A percentile compares a stretch with the other conserved stretches of the same genome.
Evolutionary conservation across 306 rosid genomes (phyloP).

Genomic region (Arachis stenosperma): DNA sequence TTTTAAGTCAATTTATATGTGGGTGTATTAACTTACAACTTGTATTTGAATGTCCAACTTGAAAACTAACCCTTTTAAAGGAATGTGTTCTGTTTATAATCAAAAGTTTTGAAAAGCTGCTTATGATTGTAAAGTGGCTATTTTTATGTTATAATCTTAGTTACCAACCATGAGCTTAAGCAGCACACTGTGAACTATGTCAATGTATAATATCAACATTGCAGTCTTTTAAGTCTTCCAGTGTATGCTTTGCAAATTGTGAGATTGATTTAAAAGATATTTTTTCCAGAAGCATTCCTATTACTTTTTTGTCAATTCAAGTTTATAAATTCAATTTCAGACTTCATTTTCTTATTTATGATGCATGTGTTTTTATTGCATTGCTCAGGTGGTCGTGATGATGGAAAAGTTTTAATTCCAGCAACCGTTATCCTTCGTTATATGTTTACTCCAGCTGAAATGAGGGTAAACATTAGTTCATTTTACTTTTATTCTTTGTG

Average conservation of each 20-base stretch:
- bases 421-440: slow-evolving; percentile 78
- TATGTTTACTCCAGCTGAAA: slow-evolving; percentile 88
- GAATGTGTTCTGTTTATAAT: too few species aligned
- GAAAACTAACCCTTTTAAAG: too few species aligned
- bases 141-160: too few species aligned
- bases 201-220: neutral
- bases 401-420: slow-evolving; percentile 78
- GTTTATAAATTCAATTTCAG: slow-evolving; percentile 30
- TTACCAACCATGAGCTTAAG: neutral
- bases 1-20: too few species aligned
- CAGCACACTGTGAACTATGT: neutral
- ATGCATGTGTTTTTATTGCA: slow-evolving; percentile 33
- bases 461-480: slow-evolving; percentile 61
- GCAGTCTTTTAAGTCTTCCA: neutral
- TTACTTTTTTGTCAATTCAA: slow-evolving; percentile 31
- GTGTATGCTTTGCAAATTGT: slow-evolving; percentile 17
- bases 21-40: too few species aligned
- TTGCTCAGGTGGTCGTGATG: slow-evolving; percentile 89
- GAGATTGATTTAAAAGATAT: slow-evolving; percentile 7
- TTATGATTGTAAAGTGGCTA: too few species aligned
- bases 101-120: too few species aligned
- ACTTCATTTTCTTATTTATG: slow-evolving; percentile 30
- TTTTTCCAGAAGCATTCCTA: slow-evolving; percentile 22
- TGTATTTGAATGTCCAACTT: too few species aligned
- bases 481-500: slow-evolving; percentile 26